Conservation (phyloP, 306 rosid genomes). For the Acacia confusa region DNA sequence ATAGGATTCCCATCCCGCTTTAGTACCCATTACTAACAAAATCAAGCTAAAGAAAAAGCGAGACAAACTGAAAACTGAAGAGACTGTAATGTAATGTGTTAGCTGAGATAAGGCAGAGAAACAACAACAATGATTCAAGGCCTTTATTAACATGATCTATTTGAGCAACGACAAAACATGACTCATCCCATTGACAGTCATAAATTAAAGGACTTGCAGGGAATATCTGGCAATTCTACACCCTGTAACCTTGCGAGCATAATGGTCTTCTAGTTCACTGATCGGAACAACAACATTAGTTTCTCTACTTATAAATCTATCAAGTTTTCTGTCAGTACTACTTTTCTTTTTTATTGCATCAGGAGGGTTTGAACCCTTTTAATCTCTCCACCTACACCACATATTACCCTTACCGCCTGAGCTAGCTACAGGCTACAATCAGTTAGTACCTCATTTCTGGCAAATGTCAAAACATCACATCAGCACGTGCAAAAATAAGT, state of each 20-base stretch:
- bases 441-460: not conserved
- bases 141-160: not conserved
- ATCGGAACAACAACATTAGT: no score
- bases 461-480: not conserved
- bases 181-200: no score
- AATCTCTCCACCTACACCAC: not conserved
- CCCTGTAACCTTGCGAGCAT: no score
- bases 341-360: not conserved
- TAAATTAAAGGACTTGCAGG: no score
- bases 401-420: not conserved
- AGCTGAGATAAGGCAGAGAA: not conserved
- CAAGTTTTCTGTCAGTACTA: not conserved
- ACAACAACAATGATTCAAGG: not conserved
- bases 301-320: slow-evolving; percentile 6
- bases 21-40: not conserved
- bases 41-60: not conserved
- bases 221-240: no score
- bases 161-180: not conserved
- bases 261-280: no score
- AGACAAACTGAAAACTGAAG: slow-evolving; percentile 17
- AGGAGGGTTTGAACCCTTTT: not conserved
- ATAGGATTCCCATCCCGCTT: not conserved
- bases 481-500: not conserved
- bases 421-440: not conserved
- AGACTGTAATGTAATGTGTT: not conserved